Conservation (phyloP, 2,329 filamentous ascomycete species). For the Aspergillus melleus region DNA sequence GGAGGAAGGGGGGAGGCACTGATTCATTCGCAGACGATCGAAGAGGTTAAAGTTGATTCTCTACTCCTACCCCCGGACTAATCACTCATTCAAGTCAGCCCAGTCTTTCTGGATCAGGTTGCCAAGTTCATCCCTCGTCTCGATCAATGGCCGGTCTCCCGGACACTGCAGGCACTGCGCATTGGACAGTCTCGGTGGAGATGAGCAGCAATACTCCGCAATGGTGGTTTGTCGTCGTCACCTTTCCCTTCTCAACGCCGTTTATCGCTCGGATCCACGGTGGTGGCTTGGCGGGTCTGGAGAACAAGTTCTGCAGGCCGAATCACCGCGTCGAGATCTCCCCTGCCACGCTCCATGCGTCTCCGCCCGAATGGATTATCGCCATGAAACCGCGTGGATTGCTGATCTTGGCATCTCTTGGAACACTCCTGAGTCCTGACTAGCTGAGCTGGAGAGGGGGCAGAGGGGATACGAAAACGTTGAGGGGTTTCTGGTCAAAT, state of each 20-base stretch:
- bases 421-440: too few species aligned
- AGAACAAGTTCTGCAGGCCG: not conserved
- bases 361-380: constrained; percentile 4
- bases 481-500: not conserved
- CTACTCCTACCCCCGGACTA: too few species aligned
- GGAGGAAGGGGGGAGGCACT: not conserved
- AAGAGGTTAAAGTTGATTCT: too few species aligned
- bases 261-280: not conserved
- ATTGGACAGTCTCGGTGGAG: too few species aligned
- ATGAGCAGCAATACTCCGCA: too few species aligned
- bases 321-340: not conserved
- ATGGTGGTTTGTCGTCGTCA: not conserved
- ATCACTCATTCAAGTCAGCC: too few species aligned
- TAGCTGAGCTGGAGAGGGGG: not conserved
- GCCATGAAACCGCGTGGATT: constrained; percentile 1
- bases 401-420: not conserved
- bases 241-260: not conserved
- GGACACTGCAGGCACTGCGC: too few species aligned
- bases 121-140: too few species aligned
- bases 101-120: too few species aligned
- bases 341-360: not conserved
- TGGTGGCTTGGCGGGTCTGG: not conserved
- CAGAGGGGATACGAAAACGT: not conserved
- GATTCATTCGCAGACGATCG: not conserved
- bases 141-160: too few species aligned